phyloP scores from a whole-genome alignment of 2,329 filamentous ascomycete genomes.

The Aureobasidium mangrovei region DNA sequence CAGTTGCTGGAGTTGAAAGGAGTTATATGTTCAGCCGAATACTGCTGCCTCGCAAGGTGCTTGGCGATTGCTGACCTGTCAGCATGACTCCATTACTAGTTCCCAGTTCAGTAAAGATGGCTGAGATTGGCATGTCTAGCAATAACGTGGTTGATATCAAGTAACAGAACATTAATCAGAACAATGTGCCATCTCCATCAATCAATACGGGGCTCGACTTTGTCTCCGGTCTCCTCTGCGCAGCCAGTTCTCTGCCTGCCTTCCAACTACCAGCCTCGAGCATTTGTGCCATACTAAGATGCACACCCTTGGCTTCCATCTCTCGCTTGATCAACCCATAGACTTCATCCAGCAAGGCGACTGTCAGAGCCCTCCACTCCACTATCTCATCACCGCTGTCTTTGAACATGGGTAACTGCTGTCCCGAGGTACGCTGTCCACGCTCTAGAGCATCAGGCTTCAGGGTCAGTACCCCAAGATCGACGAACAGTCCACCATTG shows the following conservation, averaged over 20 bases:
- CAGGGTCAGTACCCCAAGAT: slow-evolving; percentile 45
- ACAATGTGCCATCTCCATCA: slow-evolving; percentile 33
- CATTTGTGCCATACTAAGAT: slow-evolving; percentile 68
- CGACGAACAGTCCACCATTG: slow-evolving; percentile 75
- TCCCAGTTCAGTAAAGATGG: no score
- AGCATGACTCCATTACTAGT: no score
- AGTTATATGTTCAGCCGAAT: no score
- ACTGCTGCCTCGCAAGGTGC: no score
- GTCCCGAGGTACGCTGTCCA: slow-evolving; percentile 51
- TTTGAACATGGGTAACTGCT: slow-evolving; percentile 60
- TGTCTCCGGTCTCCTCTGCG: slow-evolving; percentile 26
- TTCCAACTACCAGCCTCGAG: slow-evolving; percentile 96
- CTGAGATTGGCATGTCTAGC: no score
- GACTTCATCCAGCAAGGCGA: slow-evolving; percentile 60
- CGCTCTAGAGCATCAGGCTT: slow-evolving; percentile 40
- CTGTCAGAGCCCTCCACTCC: slow-evolving; percentile 63
- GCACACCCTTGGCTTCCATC: slow-evolving; percentile 42
- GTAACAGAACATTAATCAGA: slow-evolving; percentile 19
- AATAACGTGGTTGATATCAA: no score
- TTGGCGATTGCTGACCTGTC: no score
- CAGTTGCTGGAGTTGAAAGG: no score
- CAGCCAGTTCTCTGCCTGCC: slow-evolving; percentile 49
- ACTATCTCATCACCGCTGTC: slow-evolving; percentile 64
- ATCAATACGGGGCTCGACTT: slow-evolving; percentile 33
- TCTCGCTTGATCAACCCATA: slow-evolving; percentile 57